Evolutionary conservation across 2,329 filamentous ascomycete genomes (phyloP).

Genomic region (Aspergillaceae sp.): DNA sequence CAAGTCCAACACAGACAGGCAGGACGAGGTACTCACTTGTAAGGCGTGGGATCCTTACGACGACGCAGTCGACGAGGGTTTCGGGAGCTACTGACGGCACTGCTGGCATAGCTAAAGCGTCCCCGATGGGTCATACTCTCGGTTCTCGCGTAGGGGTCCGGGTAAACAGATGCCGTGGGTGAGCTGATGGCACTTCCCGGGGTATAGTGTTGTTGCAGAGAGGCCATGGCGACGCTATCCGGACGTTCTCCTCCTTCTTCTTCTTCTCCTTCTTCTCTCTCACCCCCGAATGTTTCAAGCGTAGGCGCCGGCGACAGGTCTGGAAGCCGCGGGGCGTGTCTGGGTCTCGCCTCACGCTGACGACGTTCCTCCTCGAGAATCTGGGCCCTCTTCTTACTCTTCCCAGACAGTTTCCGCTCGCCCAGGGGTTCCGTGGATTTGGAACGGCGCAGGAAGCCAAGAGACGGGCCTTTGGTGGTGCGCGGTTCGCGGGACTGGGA

Average conservation of each 20-base stretch:
- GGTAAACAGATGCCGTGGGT: conserved; percentile 36
- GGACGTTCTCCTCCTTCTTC: conserved; percentile 35
- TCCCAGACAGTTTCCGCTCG: conserved; percentile 40
- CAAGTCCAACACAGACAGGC: not conserved
- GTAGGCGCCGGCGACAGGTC: conserved; percentile 39
- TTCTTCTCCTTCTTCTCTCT: conserved; percentile 21
- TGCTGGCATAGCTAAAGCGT: conserved; percentile 92
- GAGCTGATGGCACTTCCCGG: conserved; percentile 17
- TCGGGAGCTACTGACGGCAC: conserved; percentile 82
- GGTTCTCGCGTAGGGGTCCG: conserved; percentile 71
- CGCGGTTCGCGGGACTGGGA: conserved; percentile 21
- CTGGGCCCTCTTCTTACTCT: conserved; percentile 31
- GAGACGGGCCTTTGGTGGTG: conserved; percentile 34
- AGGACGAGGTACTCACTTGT: conserved; percentile 67
- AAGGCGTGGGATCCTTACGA: conserved; percentile 93
- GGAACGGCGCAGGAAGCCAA: conserved; percentile 56
- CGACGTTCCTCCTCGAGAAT: conserved; percentile 45
- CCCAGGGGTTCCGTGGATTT: conserved; percentile 57
- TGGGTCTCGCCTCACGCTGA: conserved; percentile 50
- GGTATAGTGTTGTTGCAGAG: conserved; percentile 10
- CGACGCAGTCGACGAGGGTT: conserved; percentile 84
- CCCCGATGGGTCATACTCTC: conserved; percentile 97
- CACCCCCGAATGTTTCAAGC: conserved; percentile 53
- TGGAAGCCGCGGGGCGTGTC: conserved; percentile 50
- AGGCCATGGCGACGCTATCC: conserved; percentile 51